phyloP scores from a whole-genome alignment of 768 basidiomycete genomes.

The Thelephora aurantiotincta region DNA sequence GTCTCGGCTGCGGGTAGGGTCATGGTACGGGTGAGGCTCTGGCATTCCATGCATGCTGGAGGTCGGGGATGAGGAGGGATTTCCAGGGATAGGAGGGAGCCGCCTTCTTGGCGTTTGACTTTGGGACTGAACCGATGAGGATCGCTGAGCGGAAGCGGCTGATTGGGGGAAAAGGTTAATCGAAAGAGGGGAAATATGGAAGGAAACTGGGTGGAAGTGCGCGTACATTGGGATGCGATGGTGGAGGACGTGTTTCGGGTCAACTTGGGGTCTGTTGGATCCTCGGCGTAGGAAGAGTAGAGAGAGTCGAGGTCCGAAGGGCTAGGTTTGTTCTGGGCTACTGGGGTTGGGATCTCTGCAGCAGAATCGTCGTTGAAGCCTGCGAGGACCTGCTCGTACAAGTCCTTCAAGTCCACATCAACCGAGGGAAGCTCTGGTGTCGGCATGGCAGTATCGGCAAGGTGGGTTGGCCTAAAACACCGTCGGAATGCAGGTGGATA shows the following conservation, averaged over 20 bases:
- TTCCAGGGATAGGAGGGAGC: neutral
- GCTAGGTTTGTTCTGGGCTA: slow-evolving; percentile 6
- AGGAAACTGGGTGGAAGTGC: neutral
- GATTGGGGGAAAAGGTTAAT: slow-evolving; percentile 8
- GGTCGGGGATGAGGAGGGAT: neutral
- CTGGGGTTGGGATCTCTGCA: slow-evolving; percentile 1
- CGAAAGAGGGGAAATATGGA: neutral
- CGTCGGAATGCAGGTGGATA: too few species aligned
- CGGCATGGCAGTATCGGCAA: too few species aligned
- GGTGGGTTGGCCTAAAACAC: too few species aligned
- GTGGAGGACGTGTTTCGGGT: slow-evolving; percentile 8
- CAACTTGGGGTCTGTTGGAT: neutral
- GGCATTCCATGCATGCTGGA: neutral
- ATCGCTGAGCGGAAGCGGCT: slow-evolving; percentile 1
- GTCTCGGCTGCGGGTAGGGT: neutral
- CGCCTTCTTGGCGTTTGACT: neutral
- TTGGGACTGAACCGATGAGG: slow-evolving; percentile 1
- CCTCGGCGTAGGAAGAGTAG: slow-evolving; percentile 5
- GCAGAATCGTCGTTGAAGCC: slow-evolving; percentile 41
- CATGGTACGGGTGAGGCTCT: neutral
- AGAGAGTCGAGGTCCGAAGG: slow-evolving; percentile 6
- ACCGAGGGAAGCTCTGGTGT: slow-evolving; percentile 23
- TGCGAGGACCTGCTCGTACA: slow-evolving; percentile 66
- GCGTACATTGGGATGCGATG: slow-evolving; percentile 10
- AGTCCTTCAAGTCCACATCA: slow-evolving; percentile 57